These are phyloP conservation scores for Zea luxurians DNA, from an alignment of 176 grass and related monocot genomes.

Conservation along the genomic window DNA sequence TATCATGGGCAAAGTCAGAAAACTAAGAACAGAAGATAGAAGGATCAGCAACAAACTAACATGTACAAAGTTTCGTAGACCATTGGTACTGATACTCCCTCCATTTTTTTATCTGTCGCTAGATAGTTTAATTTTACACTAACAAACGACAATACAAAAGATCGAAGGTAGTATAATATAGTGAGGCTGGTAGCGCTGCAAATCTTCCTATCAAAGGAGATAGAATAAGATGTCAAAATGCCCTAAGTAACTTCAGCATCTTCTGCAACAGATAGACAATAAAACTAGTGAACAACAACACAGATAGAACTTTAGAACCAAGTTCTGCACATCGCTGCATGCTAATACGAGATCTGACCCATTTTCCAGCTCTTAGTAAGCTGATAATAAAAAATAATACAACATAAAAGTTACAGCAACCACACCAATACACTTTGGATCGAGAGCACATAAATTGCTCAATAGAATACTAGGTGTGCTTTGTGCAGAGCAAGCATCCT, in stretches of 20 bases:
- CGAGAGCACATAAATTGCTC: neutral
- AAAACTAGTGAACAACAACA: slow-evolving; percentile 32
- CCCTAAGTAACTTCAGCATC: slow-evolving; percentile 43
- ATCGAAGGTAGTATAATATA: slow-evolving; percentile 43
- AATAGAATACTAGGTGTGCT: neutral
- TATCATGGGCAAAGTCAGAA: too few relatives aligned
- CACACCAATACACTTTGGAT: neutral
- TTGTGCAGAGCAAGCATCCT: neutral
- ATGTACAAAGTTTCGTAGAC: slow-evolving; percentile 98
- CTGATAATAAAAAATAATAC: slow-evolving; percentile 1
- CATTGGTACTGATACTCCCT: slow-evolving; percentile 59
- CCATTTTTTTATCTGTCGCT: too few relatives aligned
- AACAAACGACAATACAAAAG: too few relatives aligned
- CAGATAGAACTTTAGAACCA: slow-evolving; percentile 1
- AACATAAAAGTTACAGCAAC: neutral
- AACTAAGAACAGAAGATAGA: too few relatives aligned
- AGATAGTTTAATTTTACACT: too few relatives aligned
- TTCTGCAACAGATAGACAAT: slow-evolving; percentile 33
- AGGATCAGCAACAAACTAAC: slow-evolving; percentile 38
- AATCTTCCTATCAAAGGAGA: slow-evolving; percentile 85
- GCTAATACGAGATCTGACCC: neutral
- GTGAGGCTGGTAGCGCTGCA: slow-evolving; percentile 83
- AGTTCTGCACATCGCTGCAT: neutral
- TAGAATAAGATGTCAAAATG: slow-evolving; percentile 52
- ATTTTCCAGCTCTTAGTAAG: slow-evolving; percentile 30